Evolutionary conservation across 1,284 basidiomycete species (phyloP).

Genomic region (Cryptococcus sp.): DNA sequence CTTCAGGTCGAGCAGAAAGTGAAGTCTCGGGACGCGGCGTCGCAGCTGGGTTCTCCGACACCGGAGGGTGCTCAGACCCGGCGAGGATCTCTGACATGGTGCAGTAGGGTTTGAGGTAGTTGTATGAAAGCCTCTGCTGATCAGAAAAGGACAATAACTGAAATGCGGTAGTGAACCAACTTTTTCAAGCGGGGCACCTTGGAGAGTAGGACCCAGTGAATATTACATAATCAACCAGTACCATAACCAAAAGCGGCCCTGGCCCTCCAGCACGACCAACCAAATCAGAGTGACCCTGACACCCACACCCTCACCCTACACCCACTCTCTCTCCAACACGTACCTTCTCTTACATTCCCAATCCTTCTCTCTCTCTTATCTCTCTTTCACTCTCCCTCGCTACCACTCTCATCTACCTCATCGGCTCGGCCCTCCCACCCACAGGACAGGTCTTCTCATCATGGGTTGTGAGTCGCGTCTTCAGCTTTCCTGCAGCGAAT

Average conservation of each 20-base stretch:
- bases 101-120: too few species aligned
- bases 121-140: too few species aligned
- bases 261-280: too few species aligned
- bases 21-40: slow-evolving; percentile 30
- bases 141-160: too few species aligned
- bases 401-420: slow-evolving; percentile 1
- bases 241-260: too few species aligned
- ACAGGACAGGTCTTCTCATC: slow-evolving; percentile 22
- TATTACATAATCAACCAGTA: too few species aligned
- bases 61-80: too few species aligned
- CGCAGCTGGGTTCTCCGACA: slow-evolving; percentile 16
- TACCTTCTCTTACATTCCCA: slow-evolving; percentile 4
- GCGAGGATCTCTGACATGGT: too few species aligned
- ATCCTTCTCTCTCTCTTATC: slow-evolving; percentile 6
- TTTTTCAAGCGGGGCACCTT: too few species aligned
- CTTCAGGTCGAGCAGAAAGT: slow-evolving; percentile 23
- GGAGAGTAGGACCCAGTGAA: too few species aligned
- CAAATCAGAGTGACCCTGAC: too few species aligned
- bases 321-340: slow-evolving; percentile 2
- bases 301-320: background rate
- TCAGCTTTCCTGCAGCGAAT: background rate
- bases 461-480: slow-evolving; percentile 35
- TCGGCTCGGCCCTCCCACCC: slow-evolving; percentile 15
- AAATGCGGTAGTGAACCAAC: too few species aligned
- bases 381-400: slow-evolving; percentile 10